Percentiles rank a stretch among this genome's conserved stretches.
Evolutionary conservation across 1,284 basidiomycete genomes (phyloP).

Genomic region (Apiotrichum sp.): DNA sequence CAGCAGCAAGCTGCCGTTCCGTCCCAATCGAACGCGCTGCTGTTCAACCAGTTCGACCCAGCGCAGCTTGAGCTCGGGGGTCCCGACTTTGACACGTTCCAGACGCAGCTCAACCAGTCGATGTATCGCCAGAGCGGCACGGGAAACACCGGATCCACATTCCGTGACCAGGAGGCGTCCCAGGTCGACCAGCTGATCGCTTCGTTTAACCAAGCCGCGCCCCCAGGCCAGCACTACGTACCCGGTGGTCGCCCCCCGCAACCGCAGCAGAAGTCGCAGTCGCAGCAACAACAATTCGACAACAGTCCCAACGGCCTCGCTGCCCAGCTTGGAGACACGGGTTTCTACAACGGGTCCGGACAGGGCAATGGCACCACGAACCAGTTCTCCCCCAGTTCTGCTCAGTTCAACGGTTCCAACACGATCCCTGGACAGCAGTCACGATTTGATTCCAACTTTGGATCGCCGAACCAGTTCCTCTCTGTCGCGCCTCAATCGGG

Average conservation of each 20-base stretch:
- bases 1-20: too few species aligned
- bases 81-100: background rate
- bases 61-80: too few species aligned
- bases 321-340: too few species aligned
- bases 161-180: background rate
- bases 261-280: background rate
- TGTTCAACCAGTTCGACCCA: background rate
- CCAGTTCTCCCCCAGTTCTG: too few species aligned
- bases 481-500: too few species aligned
- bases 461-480: too few species aligned
- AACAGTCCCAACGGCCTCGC: background rate
- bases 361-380: too few species aligned
- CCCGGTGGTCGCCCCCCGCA: background rate
- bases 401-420: background rate
- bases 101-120: background rate
- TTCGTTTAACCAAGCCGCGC: background rate
- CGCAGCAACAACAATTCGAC: too few species aligned
- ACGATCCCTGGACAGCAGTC: too few species aligned
- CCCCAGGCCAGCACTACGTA: background rate
- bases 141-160: background rate
- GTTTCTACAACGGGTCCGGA: too few species aligned
- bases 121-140: background rate
- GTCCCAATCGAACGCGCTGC: too few species aligned
- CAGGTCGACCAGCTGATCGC: slow-evolving; percentile 11
- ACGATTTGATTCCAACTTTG: too few species aligned